Base-by-base conservation (phyloP, 805 yeast species). In the Teunomyces funiuensis region DNA sequence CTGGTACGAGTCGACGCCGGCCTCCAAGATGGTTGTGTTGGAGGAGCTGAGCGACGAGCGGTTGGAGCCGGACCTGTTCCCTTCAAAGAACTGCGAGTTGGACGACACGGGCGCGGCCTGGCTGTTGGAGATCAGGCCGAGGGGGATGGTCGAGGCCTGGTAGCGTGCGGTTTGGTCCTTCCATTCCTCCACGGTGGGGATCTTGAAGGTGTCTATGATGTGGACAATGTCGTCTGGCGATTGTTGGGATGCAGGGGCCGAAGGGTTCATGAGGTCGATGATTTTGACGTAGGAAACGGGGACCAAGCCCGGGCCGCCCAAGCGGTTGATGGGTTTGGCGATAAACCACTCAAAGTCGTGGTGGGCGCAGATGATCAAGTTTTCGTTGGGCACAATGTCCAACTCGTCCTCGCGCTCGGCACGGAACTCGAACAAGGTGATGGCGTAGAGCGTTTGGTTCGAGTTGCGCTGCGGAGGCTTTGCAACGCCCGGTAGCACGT, bases 101-200 rank as follows among this genome's bases (percentile, higher is more conserved):
- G 69, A 50, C 22, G 69, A 61, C 5, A 54, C 41, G 3, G 69
- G 60, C 2, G 59, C 54, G 25, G 54, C 48, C 23, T 46, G 54
- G 28, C 37, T 42, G 37, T 53, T 52, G 16, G 72, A 61, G 16
- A 69, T 65, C 11, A 66, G 58, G 3, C 87, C 88, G 41, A 88
- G 65, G 6, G 88, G 84, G 33, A 88, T 87, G 27, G 90, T 83
- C 48, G 88, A 80, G 2, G 97, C 97, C 65, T 91, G 91, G 63
- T 93, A 95, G 60, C 81, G 86, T 11, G 96, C 96, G 20, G 93
- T 88, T 50, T 80, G 80, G 40, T 77, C 79, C 65, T 93, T 93
- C 99, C 99, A 93, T 58, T 89, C 93, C 49, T 89, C 96, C 13
- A 93, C 96, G 0, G 90, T 82, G 11, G 99, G 99, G 47, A 93